Percentiles rank a stretch among this genome's conserved stretches.
Conservation (phyloP, 148 eudicot species). For the Vaccinium darrowii region DNA sequence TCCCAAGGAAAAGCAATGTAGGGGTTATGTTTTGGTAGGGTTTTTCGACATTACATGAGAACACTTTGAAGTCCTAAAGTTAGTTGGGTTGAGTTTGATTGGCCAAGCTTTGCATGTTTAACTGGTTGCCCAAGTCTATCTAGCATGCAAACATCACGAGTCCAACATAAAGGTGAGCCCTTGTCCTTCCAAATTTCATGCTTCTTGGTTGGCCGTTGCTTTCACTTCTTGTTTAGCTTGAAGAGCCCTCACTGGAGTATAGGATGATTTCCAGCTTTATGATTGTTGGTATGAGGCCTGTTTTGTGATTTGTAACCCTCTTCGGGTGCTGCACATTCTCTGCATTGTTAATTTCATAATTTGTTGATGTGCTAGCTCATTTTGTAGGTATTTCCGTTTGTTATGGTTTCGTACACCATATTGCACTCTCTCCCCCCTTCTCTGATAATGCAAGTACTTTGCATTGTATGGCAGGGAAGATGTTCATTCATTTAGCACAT, state of each 20-base stretch:
- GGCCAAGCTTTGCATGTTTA: neutral
- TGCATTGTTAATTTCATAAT: neutral
- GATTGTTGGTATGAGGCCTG: neutral
- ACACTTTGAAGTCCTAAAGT: neutral
- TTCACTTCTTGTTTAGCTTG: conserved; percentile 11
- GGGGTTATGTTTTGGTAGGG: neutral
- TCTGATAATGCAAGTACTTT: conserved; percentile 8
- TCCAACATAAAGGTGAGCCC: neutral
- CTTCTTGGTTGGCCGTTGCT: neutral
- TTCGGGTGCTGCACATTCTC: conserved; percentile 2
- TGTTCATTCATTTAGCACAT: conserved; percentile 53
- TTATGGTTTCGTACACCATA: neutral
- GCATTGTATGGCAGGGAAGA: conserved; percentile 62
- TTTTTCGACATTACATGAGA: neutral
- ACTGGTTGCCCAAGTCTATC: neutral
- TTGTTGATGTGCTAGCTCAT: neutral
- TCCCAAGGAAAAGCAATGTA: neutral
- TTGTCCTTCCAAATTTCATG: neutral
- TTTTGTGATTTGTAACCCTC: neutral
- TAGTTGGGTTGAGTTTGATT: neutral
- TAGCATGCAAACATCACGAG: neutral
- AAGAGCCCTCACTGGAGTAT: neutral
- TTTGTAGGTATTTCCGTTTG: neutral
- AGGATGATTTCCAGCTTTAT: neutral
- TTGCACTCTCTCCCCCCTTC: neutral